These are phyloP conservation scores for Cenchrus purpureus DNA, from an alignment of 176 grass and related monocot species.

Conservation along the genomic window DNA sequence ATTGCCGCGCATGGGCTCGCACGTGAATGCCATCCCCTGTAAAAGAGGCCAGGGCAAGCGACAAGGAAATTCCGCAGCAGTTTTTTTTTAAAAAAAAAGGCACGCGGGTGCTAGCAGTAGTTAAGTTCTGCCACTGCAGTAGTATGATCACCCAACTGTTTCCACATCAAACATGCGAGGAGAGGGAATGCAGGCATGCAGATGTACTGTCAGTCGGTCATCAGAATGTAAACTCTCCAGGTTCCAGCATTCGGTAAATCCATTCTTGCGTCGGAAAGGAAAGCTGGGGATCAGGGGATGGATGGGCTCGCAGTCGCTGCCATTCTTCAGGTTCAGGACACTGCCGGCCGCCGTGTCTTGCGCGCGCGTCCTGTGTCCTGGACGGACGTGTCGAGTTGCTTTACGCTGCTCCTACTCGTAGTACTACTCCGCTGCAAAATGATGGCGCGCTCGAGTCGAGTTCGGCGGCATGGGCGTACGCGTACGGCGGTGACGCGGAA, in stretches of 20 bases:
- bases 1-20: neutral
- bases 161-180: neutral
- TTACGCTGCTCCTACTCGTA: neutral
- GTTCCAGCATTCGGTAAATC: neutral
- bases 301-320: no score
- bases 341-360: neutral
- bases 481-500: neutral
- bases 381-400: neutral
- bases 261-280: neutral
- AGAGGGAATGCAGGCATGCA: neutral
- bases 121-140: neutral
- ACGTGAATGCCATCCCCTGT: conserved; percentile 20
- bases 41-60: conserved; percentile 1
- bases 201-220: no score
- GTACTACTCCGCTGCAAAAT: neutral
- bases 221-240: no score
- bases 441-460: neutral
- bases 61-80: neutral
- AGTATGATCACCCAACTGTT: neutral
- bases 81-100: neutral
- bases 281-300: neutral
- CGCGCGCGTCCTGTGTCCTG: conserved; percentile 2
- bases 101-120: neutral
- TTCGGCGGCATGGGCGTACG: neutral
- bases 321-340: neutral